Percentiles rank a stretch among this genome's conserved stretches.
Conservation (phyloP, 83 land plant genomes). For the Larix sibirica region DNA sequence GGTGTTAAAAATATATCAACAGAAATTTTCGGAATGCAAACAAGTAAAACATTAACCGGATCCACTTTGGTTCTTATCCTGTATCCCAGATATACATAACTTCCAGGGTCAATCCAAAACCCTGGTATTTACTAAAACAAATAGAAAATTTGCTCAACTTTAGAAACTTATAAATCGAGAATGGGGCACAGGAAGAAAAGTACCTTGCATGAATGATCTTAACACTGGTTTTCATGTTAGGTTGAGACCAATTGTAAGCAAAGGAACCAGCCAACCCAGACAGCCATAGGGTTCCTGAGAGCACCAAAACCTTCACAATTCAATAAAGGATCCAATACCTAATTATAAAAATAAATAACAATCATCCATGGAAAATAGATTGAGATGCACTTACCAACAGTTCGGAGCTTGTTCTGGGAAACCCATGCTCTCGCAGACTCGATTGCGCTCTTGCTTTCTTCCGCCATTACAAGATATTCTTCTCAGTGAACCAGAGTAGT, state of each 20-base stretch:
- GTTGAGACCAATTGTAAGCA: constrained; percentile 88
- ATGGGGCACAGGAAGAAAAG: constrained; percentile 5
- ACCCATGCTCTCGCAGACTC: constrained; percentile 58
- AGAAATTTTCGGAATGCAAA: too few relatives aligned
- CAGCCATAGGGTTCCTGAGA: constrained; percentile 69
- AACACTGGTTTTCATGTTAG: constrained; percentile 83
- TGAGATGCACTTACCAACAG: constrained; percentile 48
- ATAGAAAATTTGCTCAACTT: too few relatives aligned
- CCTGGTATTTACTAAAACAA: too few relatives aligned
- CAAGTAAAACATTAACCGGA: too few relatives aligned
- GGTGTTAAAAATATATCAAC: too few relatives aligned
- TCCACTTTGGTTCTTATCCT: too few relatives aligned
- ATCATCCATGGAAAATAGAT: not conserved
- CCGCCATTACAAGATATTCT: constrained; percentile 25
- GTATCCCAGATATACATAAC: too few relatives aligned
- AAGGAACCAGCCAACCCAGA: constrained; percentile 66
- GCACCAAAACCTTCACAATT: not conserved
- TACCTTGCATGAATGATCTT: constrained; percentile 88
- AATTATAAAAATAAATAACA: not conserved
- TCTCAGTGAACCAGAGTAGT: too few relatives aligned
- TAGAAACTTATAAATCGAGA: not conserved
- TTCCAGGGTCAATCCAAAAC: too few relatives aligned
- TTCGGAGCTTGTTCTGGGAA: constrained; percentile 60
- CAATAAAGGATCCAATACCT: not conserved
- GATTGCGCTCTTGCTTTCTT: constrained; percentile 20